Evolutionary conservation across 768 basidiomycete genomes (phyloP).

Genomic region (Mrakia frigida): DNA sequence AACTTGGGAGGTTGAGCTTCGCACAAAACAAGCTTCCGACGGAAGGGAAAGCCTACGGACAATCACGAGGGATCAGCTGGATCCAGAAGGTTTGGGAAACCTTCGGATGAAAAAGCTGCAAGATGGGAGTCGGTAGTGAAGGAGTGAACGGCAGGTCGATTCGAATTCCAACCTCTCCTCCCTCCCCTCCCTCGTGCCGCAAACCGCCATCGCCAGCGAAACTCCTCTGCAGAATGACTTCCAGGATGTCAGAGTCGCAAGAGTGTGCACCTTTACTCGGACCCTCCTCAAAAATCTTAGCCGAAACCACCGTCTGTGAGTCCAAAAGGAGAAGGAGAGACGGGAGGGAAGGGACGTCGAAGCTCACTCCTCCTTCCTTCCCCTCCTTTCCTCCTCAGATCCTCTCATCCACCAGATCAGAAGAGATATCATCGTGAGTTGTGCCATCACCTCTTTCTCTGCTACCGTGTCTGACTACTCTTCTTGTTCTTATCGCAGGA

Average conservation of each 20-base stretch:
- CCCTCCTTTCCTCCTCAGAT: slow-evolving; percentile 39
- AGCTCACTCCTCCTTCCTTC: slow-evolving; percentile 15
- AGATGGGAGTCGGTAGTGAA: too few relatives aligned
- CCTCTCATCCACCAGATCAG: slow-evolving; percentile 76
- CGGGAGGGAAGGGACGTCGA: background rate
- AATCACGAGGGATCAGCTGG: too few relatives aligned
- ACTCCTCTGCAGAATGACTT: background rate
- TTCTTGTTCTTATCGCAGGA: background rate
- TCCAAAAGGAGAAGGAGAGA: background rate
- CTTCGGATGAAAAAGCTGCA: too few relatives aligned
- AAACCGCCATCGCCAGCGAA: background rate
- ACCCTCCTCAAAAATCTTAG: slow-evolving; percentile 15
- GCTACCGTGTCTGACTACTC: background rate
- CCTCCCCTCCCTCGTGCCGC: too few relatives aligned
- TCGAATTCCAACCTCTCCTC: too few relatives aligned
- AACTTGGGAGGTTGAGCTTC: too few relatives aligned
- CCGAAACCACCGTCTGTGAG: slow-evolving; percentile 22
- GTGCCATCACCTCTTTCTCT: background rate
- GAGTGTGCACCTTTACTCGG: slow-evolving; percentile 7
- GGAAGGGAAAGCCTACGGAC: too few relatives aligned
- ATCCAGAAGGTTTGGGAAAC: too few relatives aligned
- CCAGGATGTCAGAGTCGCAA: slow-evolving; percentile 15
- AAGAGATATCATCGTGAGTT: slow-evolving; percentile 39
- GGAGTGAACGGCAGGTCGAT: background rate
- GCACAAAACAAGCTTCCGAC: too few relatives aligned